Conservation (phyloP, 805 yeast species). For the Myxozyma monticola region DNA sequence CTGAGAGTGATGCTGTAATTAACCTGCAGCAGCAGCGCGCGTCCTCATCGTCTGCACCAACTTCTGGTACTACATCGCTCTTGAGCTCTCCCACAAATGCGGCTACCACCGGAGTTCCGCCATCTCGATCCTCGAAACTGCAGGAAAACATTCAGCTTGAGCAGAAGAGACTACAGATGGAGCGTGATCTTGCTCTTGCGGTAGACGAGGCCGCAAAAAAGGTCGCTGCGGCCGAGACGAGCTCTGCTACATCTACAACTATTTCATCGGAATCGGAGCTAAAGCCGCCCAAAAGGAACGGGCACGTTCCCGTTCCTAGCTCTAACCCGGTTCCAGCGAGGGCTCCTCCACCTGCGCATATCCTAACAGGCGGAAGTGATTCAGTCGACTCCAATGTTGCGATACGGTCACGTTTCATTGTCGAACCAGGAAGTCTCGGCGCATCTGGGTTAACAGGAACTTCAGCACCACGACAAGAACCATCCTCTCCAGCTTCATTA, state of each 20-base stretch:
- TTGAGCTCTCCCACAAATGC: conserved; percentile 15
- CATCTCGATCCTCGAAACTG: not conserved
- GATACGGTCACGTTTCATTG: conserved; percentile 19
- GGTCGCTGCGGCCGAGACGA: not conserved
- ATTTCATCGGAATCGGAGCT: too few relatives aligned
- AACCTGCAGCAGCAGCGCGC: conserved; percentile 10
- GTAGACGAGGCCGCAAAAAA: not conserved
- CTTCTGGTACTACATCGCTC: conserved; percentile 23
- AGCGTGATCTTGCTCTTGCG: conserved; percentile 1
- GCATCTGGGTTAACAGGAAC: too few relatives aligned
- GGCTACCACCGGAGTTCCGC: not conserved
- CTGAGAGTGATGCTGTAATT: conserved; percentile 5
- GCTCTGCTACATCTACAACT: too few relatives aligned
- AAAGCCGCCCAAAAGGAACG: too few relatives aligned
- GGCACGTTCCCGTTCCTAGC: too few relatives aligned
- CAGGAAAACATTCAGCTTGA: not conserved
- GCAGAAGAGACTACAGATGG: conserved; percentile 2
- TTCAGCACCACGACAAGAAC: too few relatives aligned
- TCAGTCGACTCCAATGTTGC: conserved; percentile 21
- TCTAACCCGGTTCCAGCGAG: too few relatives aligned
- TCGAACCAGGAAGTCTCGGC: too few relatives aligned
- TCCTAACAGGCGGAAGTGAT: too few relatives aligned
- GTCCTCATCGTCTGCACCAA: conserved; percentile 28
- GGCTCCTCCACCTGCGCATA: too few relatives aligned
- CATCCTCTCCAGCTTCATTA: too few relatives aligned